Conservation (phyloP, 2,329 filamentous ascomycete species). For the Ascomycota sp. region DNA sequence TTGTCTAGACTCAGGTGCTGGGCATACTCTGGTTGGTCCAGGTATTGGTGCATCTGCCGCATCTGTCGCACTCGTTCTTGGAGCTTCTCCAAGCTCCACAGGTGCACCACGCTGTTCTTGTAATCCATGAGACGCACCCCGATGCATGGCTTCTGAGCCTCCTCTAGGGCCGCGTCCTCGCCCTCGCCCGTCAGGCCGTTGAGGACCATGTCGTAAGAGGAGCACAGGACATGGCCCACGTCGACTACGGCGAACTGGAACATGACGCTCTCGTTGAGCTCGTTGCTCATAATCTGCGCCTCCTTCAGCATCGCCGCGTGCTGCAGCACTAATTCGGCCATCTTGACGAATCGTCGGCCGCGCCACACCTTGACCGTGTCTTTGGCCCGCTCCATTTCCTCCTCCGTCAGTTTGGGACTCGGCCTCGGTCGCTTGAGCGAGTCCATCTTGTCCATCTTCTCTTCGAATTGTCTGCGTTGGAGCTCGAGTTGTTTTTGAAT, state of each 20-base stretch:
- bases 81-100: slow-evolving; percentile 91
- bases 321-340: slow-evolving; percentile 82
- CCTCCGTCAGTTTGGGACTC: slow-evolving; percentile 44
- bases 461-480: slow-evolving; percentile 70
- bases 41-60: slow-evolving; percentile 92
- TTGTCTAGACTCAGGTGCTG: slow-evolving; percentile 86
- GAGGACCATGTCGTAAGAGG: slow-evolving; percentile 89
- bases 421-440: slow-evolving; percentile 39
- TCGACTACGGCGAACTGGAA: slow-evolving; percentile 93
- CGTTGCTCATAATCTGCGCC: slow-evolving; percentile 93
- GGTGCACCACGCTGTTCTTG: slow-evolving; percentile 61
- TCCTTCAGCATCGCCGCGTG: slow-evolving; percentile 80
- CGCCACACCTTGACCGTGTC: slow-evolving; percentile 56
- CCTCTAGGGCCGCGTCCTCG: slow-evolving; percentile 60
- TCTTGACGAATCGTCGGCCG: slow-evolving; percentile 68
- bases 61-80: slow-evolving; percentile 73
- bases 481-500: slow-evolving; percentile 72
- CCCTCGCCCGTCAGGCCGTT: slow-evolving; percentile 79
- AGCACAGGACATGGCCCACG: slow-evolving; percentile 69
- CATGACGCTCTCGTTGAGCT: slow-evolving; percentile 77
- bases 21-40: slow-evolving; percentile 85
- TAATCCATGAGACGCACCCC: slow-evolving; percentile 83
- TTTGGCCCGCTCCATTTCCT: slow-evolving; percentile 51
- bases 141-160: slow-evolving; percentile 72
- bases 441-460: slow-evolving; percentile 59